Conservation (phyloP, 257 asterid species). For the Solanum dulcamara region DNA sequence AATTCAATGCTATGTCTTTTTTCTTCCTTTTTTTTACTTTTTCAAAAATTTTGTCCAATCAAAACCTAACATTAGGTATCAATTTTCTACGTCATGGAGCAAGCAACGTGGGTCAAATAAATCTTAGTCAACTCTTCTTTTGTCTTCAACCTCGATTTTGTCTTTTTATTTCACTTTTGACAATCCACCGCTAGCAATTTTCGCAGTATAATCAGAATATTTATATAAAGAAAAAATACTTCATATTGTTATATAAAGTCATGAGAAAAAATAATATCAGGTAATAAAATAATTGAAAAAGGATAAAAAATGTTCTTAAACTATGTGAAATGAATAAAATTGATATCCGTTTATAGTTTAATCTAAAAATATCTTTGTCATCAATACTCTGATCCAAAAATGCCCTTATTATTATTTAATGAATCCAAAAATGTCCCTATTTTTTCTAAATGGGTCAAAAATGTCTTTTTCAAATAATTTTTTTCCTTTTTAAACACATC, state of each 20-base stretch:
- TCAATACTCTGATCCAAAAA: too few relatives aligned
- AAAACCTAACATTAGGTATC: slow-evolving; percentile 22
- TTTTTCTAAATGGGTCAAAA: too few relatives aligned
- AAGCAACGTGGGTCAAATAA: slow-evolving; percentile 29
- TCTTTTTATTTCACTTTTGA: neutral
- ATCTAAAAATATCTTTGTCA: too few relatives aligned
- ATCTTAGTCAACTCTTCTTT: slow-evolving; percentile 38
- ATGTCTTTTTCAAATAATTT: too few relatives aligned
- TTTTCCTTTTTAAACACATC: too few relatives aligned
- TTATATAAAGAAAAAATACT: neutral
- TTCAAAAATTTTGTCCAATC: slow-evolving; percentile 1
- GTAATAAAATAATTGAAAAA: neutral
- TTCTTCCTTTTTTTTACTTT: neutral
- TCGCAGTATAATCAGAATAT: neutral
- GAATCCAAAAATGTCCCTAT: too few relatives aligned
- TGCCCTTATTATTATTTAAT: too few relatives aligned
- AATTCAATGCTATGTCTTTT: neutral
- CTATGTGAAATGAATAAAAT: too few relatives aligned
- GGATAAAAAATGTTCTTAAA: too few relatives aligned
- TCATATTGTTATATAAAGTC: neutral
- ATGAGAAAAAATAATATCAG: neutral
- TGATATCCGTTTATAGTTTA: too few relatives aligned
- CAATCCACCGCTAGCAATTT: neutral
- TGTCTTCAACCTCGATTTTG: slow-evolving; percentile 11
- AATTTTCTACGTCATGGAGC: slow-evolving; percentile 27